Percentiles rank a stretch among this genome's conserved stretches.
Conservation (phyloP, 441 rosid genomes). For the Erodium texanum region DNA sequence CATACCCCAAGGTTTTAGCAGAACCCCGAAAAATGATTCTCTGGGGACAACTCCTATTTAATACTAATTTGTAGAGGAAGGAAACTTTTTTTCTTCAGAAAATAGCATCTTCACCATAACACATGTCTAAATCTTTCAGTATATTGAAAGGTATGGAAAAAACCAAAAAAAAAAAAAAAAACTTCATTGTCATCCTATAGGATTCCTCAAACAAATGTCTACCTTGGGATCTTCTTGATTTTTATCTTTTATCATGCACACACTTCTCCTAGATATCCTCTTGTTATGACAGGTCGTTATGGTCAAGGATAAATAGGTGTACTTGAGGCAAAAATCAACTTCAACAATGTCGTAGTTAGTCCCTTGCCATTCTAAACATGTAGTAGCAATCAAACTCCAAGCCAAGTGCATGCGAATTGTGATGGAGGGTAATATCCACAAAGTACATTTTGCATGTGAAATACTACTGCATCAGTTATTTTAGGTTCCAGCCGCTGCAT, state of each 20-base stretch:
- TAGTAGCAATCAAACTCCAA: too few species aligned
- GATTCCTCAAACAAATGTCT: background rate
- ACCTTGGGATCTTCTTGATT: background rate
- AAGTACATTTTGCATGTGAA: too few species aligned
- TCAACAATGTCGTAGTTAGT: too few species aligned
- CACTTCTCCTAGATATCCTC: background rate
- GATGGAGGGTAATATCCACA: too few species aligned
- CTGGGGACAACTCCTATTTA: background rate
- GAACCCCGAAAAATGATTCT: background rate
- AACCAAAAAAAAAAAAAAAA: background rate
- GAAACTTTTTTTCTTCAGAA: background rate
- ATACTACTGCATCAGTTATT: too few species aligned
- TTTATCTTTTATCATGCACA: background rate
- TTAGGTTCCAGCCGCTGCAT: background rate
- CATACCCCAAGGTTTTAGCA: background rate
- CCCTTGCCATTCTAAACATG: too few species aligned
- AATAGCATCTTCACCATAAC: background rate
- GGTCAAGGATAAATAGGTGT: too few species aligned
- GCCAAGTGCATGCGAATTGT: too few species aligned
- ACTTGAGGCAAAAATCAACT: too few species aligned
- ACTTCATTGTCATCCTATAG: background rate
- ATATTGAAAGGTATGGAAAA: background rate
- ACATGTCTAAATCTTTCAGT: background rate
- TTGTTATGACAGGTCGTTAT: background rate
- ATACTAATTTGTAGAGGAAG: background rate